Conservation (phyloP, 148 eudicot species). For the Arctostaphylos glauca region DNA sequence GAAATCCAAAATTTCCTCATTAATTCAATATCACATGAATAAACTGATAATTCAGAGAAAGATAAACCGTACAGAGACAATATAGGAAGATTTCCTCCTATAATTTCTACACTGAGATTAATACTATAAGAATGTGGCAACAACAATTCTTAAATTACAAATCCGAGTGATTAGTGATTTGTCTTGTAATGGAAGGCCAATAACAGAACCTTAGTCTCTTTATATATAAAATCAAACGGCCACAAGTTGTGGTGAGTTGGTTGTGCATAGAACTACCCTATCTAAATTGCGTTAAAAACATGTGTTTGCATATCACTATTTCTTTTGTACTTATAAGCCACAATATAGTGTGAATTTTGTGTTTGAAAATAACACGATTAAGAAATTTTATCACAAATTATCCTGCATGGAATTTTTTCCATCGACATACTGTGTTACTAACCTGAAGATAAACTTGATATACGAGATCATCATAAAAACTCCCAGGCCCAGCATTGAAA, state of each 20-base stretch:
- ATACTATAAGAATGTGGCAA: background rate
- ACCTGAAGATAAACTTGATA: conserved; percentile 15
- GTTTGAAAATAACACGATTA: no score
- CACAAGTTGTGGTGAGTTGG: background rate
- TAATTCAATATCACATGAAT: background rate
- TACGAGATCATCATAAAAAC: conserved; percentile 15
- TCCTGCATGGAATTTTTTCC: no score
- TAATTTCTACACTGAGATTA: background rate
- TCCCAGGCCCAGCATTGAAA: background rate
- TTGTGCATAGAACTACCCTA: background rate
- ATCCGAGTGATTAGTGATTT: background rate
- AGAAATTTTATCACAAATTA: no score
- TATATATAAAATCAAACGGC: background rate
- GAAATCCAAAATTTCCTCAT: background rate
- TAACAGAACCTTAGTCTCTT: no score
- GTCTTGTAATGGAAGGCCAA: background rate
- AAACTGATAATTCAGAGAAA: background rate
- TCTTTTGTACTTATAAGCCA: no score
- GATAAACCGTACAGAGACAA: no score
- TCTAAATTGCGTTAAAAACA: no score
- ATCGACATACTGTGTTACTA: no score
- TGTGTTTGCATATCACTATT: no score
- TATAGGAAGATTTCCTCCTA: background rate
- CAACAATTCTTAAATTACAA: background rate
- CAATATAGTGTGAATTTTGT: no score